Conservation (phyloP, 2,329 filamentous ascomycete genomes). For the Fusarium sp. region DNA sequence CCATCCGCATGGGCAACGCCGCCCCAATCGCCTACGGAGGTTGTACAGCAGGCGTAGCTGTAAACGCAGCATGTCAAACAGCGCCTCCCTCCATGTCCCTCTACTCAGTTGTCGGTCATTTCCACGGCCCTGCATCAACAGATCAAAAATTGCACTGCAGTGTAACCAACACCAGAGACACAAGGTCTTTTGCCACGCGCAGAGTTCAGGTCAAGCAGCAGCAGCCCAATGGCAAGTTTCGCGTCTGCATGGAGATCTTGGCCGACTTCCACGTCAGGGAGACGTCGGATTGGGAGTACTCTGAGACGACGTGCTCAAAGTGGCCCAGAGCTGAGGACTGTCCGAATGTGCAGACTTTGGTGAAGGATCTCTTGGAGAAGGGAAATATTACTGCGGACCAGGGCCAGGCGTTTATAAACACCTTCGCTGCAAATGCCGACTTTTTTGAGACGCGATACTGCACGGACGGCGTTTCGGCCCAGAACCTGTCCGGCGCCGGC, state of each 20-base stretch:
- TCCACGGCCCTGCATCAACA: slow-evolving; percentile 58
- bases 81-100: slow-evolving; percentile 54
- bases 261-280: slow-evolving; percentile 62
- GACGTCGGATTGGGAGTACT: slow-evolving; percentile 52
- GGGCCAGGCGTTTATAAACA: slow-evolving; percentile 36
- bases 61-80: slow-evolving; percentile 56
- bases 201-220: slow-evolving; percentile 59
- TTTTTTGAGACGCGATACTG: slow-evolving; percentile 54
- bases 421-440: slow-evolving; percentile 48
- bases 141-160: slow-evolving; percentile 53
- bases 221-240: slow-evolving; percentile 51
- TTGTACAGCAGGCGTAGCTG: slow-evolving; percentile 56
- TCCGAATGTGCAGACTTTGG: slow-evolving; percentile 18
- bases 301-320: slow-evolving; percentile 48
- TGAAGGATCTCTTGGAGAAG: slow-evolving; percentile 29
- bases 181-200: slow-evolving; percentile 61
- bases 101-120: slow-evolving; percentile 61
- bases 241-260: slow-evolving; percentile 57
- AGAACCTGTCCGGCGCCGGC: slow-evolving; percentile 57
- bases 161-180: slow-evolving; percentile 56
- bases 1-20: slow-evolving; percentile 50
- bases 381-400: slow-evolving; percentile 45
- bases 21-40: slow-evolving; percentile 59
- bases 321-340: slow-evolving; percentile 50
- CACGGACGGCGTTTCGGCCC: slow-evolving; percentile 56